Evolutionary conservation across 2,329 filamentous ascomycete genomes (phyloP).

Genomic region (Cercospora canescens): DNA sequence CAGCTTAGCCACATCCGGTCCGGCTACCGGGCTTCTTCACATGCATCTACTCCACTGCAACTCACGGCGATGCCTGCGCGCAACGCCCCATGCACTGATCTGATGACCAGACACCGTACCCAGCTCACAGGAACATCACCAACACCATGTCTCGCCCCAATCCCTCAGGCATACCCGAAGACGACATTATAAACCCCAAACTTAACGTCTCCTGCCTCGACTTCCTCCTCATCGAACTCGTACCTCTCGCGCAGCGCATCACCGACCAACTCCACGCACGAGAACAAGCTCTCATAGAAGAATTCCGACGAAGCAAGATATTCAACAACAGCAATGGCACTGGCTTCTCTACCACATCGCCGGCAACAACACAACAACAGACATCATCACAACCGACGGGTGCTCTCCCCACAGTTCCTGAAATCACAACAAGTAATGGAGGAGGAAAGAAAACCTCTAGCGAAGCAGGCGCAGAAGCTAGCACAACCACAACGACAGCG

Average conservation of each 20-base stretch:
- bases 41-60: background rate
- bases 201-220: conserved; percentile 84
- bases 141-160: conserved; percentile 18
- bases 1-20: background rate
- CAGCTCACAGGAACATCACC: background rate
- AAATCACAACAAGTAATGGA: background rate
- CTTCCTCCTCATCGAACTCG: conserved; percentile 92
- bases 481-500: conserved; percentile 2
- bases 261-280: conserved; percentile 67
- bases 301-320: conserved; percentile 32
- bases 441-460: background rate
- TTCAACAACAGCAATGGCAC: conserved; percentile 22
- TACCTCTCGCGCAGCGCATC: conserved; percentile 88
- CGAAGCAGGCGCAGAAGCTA: conserved; percentile 5
- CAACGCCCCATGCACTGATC: background rate
- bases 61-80: background rate
- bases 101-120: background rate
- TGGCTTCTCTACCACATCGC: conserved; percentile 6
- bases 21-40: background rate
- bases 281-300: conserved; percentile 43
- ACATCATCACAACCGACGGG: background rate
- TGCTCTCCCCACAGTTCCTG: background rate
- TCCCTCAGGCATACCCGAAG: conserved; percentile 12
- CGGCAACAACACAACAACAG: conserved; percentile 12
- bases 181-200: conserved; percentile 33